Evolutionary conservation across 176 grass and related monocot genomes (phyloP).

Genomic region (Saccharum spontaneum): DNA sequence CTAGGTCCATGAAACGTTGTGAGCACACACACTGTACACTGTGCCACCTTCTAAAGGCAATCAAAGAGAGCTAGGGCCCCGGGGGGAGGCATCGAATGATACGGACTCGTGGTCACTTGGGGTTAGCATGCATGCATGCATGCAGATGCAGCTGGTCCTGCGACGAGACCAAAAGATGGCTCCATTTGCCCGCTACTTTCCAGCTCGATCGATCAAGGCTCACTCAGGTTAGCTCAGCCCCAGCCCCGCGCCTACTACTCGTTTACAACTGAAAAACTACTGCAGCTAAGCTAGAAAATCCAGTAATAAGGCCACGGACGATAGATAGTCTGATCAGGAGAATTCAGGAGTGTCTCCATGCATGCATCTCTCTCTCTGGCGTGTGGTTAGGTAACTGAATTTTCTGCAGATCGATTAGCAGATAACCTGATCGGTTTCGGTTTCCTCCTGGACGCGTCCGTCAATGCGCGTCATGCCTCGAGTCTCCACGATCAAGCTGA

Average conservation of each 20-base stretch:
- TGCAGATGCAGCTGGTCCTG: neutral
- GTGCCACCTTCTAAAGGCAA: constrained; percentile 40
- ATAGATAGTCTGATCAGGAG: neutral
- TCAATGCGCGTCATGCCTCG: neutral
- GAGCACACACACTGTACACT: neutral
- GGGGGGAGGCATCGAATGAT: constrained; percentile 37
- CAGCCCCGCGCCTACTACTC: neutral
- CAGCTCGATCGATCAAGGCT: constrained; percentile 24
- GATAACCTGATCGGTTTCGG: neutral
- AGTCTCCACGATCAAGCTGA: constrained; percentile 7
- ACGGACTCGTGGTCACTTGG: constrained; percentile 31
- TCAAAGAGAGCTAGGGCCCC: neutral
- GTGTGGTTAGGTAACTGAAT: neutral
- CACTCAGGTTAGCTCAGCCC: neutral
- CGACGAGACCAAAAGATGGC: constrained; percentile 15
- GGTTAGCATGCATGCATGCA: neutral
- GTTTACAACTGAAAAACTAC: neutral
- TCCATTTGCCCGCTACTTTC: constrained; percentile 34
- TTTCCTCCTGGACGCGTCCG: neutral
- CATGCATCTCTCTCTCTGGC: neutral
- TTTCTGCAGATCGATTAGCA: neutral
- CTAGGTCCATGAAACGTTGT: neutral
- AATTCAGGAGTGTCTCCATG: neutral
- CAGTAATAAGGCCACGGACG: neutral
- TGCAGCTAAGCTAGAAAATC: neutral